A percentile compares a stretch with the other conserved stretches of the same genome.
phyloP scores from a whole-genome alignment of 176 grass and related monocot species.

The Thinopyrum elongatum region DNA sequence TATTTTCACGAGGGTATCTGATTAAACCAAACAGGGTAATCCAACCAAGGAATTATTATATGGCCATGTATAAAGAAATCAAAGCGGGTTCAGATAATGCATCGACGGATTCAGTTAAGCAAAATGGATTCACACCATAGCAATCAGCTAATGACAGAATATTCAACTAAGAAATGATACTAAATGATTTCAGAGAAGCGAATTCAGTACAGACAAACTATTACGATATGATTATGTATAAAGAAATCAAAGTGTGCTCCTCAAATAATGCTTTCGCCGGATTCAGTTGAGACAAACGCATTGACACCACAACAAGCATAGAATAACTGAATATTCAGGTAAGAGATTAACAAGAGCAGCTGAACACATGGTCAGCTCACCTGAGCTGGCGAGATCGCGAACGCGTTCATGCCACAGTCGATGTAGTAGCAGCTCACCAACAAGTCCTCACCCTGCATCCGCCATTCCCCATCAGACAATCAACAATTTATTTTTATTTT shows the following conservation, averaged over 20 bases:
- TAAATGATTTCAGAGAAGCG: no score
- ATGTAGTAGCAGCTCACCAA: conserved; percentile 80
- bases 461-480: not conserved
- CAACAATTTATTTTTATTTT: not conserved
- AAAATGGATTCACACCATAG: not conserved
- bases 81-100: not conserved
- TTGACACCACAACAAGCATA: not conserved
- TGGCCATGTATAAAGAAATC: not conserved
- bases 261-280: no score
- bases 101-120: not conserved
- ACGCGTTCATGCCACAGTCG: conserved; percentile 66
- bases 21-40: not conserved
- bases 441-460: conserved; percentile 72
- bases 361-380: not conserved
- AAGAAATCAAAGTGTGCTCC: no score
- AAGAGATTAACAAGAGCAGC: not conserved
- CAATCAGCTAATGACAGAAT: not conserved
- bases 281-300: not conserved
- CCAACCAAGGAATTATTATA: not conserved
- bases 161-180: not conserved
- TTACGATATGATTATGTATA: not conserved
- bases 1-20: no score
- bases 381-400: conserved; percentile 67
- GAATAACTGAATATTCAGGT: not conserved
- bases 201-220: no score